Base-by-base conservation (phyloP, 2,329 filamentous ascomycete species). In the Calonectria hawksworthii region DNA sequence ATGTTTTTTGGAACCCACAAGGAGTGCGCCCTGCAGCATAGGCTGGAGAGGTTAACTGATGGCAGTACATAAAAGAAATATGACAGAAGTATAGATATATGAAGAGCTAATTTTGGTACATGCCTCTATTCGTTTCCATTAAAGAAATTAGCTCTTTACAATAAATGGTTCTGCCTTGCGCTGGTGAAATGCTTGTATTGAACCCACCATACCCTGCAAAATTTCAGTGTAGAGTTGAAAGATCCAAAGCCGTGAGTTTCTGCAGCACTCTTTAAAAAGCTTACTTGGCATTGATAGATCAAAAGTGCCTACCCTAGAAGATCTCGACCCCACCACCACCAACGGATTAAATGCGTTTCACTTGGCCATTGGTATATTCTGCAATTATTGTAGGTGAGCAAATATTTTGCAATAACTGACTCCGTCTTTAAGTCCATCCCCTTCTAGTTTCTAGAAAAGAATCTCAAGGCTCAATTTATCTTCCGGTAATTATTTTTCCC, bases 1-100 rank as follows among this genome's bases (percentile, higher is more conserved):
- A 87, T 36, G 66, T 87, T 21, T 86, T 87, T 44, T 84, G 86
- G 76, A 85, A 85, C 36, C 85, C 86, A 2, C 86, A 87, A 76
- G 79, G 79, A 0, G 69, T 81, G 4, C 71, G 70, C 4, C 77
- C 79, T 2, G 73, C 68, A 34, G 21, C n/a, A 54, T 14, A 56
- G 28, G n/a, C 30, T 2, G 9, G 18, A 14, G 23, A 34, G 16
- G 30, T 26, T 32, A 30, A 28, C 1, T 16, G 9, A 2, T 4
- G 32, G 14, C 2, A 3, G 8, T 8, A 18, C 32, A 30, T 16
- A 7, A n/a, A 6, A 44, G 6, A n/a, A 18, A 47, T 11, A 36
- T 36, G 9, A 36, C 7, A 36, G 13, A 11, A 3, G 4, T 36
- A 36, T 5, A 32, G 30, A 8, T 7, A 41, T 21, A 21, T 18